Base-by-base conservation (phyloP, 805 yeast species). In the Suhomyces sp. region DNA sequence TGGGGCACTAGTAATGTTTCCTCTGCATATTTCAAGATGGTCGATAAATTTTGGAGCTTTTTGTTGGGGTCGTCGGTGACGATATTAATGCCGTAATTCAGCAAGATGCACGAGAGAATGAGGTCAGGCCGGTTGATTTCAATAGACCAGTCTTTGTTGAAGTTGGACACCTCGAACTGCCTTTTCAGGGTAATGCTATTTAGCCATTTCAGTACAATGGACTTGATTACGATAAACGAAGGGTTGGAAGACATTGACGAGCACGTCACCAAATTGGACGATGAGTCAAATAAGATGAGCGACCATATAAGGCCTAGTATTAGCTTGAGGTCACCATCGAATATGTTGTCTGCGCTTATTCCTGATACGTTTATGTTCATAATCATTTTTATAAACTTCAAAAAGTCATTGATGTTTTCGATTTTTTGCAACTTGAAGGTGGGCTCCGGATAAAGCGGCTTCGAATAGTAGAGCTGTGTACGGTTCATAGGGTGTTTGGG, bases 141-240 rank as follows among this genome's bases (percentile, higher is more conserved):
- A 25, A 71, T 52, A 7, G 77, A 73, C 88, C 88, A 84, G 57
- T 81, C 78, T 35, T 74, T 63, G 39, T 80, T 71, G 63, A 84
- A 84, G 61, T 84, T 82, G 10, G 64, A 53, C 25, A 84, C 61
- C 17, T 53, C 49, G 29, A 35, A 27, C 41, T 51, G 45, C 43
- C 60, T 54, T 39, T 59, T 55, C 46, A 57, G 55, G 19, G 60
- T 49, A 6, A 65, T 55, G 41, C 48, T 52, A 58, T 81, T 83
- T 51, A 85, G 73, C 89, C 89, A 84, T 9, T 72, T 59, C 46
- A 80, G 60, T 44, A 74, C 55, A 21, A 68, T 61, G 17, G 52
- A 13, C 54, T 70, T 73, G 35, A 74, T 64, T 52, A 72, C 65
- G n/a, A 56, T 46, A 37, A 66, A 58, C 19, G 74, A 66, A 22